Conservation (phyloP, 2,329 filamentous ascomycete species). For the Diplodia intermedia region DNA sequence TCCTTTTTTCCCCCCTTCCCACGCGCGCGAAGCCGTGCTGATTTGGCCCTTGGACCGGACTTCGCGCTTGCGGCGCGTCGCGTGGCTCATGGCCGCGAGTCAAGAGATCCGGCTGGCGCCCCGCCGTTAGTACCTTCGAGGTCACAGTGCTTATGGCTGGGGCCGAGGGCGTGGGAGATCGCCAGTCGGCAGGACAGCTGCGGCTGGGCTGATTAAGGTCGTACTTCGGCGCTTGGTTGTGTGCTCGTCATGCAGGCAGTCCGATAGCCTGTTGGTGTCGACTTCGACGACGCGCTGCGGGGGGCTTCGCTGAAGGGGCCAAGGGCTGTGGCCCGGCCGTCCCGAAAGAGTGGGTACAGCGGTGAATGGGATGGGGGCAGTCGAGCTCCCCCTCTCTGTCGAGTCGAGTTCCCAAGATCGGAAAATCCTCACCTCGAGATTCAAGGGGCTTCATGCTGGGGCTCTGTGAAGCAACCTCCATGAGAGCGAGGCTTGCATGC, state of each 20-base stretch:
- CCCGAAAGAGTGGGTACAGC: not conserved
- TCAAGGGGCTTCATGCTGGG: not conserved
- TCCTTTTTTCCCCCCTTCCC: too few species aligned
- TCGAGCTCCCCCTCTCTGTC: not conserved
- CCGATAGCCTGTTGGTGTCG: not conserved
- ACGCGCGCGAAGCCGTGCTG: too few species aligned
- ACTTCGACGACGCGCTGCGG: not conserved
- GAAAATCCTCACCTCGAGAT: not conserved
- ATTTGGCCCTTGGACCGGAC: too few species aligned
- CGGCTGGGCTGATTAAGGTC: not conserved
- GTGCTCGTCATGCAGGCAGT: not conserved
- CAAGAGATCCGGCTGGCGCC: not conserved
- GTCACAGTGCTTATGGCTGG: not conserved
- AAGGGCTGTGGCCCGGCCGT: not conserved
- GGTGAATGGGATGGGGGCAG: not conserved
- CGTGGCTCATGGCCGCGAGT: not conserved
- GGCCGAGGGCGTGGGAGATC: not conserved
- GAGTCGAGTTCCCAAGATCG: not conserved
- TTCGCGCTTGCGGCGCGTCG: not conserved
- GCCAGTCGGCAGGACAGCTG: not conserved
- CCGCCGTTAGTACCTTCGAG: not conserved
- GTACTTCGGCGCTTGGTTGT: constrained; percentile 9
- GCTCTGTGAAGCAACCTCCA: not conserved
- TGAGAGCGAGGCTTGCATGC: not conserved
- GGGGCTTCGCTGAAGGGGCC: not conserved